Evolutionary conservation across 164 flowering plant species (phyloP).

Genomic region (Vitis amurensis): DNA sequence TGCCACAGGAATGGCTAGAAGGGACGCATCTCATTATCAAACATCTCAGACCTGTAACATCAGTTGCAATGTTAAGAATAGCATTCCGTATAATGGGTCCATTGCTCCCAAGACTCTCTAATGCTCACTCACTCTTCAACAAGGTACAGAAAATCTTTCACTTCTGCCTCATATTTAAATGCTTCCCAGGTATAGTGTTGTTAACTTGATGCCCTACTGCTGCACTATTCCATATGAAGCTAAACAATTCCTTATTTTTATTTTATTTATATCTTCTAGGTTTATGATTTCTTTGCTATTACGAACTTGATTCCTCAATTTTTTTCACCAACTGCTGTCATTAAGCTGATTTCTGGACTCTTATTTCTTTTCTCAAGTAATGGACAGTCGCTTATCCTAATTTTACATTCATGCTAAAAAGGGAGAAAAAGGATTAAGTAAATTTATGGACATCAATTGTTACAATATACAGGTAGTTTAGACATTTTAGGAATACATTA

Average conservation of each 20-base stretch:
- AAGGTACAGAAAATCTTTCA: conserved; percentile 56
- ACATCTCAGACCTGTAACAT: conserved; percentile 82
- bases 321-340: not conserved
- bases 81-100: conserved; percentile 95
- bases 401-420: too few species aligned
- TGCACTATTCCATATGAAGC: not conserved
- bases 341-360: not conserved
- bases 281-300: too few species aligned
- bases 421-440: too few species aligned
- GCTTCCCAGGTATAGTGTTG: not conserved
- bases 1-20: conserved; percentile 97
- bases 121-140: conserved; percentile 74
- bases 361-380: not conserved
- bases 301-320: not conserved
- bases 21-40: conserved; percentile 77
- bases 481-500: too few species aligned
- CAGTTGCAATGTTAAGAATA: conserved; percentile 90
- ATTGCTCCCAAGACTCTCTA: conserved; percentile 86
- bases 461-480: too few species aligned
- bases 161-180: not conserved
- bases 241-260: not conserved
- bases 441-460: too few species aligned
- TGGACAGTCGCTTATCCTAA: too few species aligned
- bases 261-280: not conserved
- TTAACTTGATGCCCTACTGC: not conserved